These are phyloP conservation scores for Pseudovirgaria hyperparasitica DNA, from an alignment of 2,329 filamentous ascomycete species.

Conservation along the genomic window DNA sequence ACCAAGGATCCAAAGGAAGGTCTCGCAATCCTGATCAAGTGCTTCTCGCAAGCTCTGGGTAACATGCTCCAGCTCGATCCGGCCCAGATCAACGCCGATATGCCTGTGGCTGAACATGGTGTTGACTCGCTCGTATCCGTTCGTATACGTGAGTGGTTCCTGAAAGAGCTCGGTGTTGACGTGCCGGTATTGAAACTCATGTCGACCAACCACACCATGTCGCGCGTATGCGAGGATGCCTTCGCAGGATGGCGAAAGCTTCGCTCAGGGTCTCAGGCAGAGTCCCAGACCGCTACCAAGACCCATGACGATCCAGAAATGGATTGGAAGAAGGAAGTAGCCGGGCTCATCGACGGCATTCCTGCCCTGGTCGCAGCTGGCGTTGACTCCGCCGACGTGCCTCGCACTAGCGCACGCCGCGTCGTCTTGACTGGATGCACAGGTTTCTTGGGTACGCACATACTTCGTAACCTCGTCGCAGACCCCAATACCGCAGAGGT, in stretches of 20 bases:
- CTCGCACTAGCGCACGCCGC: background rate
- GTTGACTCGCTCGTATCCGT: conserved; percentile 15
- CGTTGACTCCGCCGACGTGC: too few relatives aligned
- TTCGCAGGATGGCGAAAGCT: conserved; percentile 6
- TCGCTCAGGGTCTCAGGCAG: conserved; percentile 3
- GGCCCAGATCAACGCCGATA: conserved; percentile 2
- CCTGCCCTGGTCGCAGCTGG: too few relatives aligned
- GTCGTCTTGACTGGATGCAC: conserved; percentile 9
- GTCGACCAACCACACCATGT: conserved; percentile 1
- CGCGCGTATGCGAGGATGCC: conserved; percentile 5
- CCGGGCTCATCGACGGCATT: conserved; percentile 3
- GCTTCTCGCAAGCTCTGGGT: conserved; percentile 2
- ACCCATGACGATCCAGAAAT: conserved; percentile 5
- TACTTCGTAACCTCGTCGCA: conserved; percentile 7
- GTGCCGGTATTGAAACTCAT: conserved; percentile 11
- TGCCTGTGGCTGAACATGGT: conserved; percentile 7
- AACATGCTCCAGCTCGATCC: conserved; percentile 4
- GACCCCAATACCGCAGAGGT: conserved; percentile 4
- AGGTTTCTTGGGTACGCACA: conserved; percentile 8
- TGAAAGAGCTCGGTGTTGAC: conserved; percentile 8
- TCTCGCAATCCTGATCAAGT: conserved; percentile 3
- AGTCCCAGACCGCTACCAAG: conserved; percentile 1
- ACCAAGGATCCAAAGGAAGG: conserved; percentile 3
- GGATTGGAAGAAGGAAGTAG: conserved; percentile 4
- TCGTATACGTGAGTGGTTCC: conserved; percentile 14